These are phyloP conservation scores for Euptelea pleiosperma DNA, from an alignment of 164 flowering plant species.

Conservation along the genomic window DNA sequence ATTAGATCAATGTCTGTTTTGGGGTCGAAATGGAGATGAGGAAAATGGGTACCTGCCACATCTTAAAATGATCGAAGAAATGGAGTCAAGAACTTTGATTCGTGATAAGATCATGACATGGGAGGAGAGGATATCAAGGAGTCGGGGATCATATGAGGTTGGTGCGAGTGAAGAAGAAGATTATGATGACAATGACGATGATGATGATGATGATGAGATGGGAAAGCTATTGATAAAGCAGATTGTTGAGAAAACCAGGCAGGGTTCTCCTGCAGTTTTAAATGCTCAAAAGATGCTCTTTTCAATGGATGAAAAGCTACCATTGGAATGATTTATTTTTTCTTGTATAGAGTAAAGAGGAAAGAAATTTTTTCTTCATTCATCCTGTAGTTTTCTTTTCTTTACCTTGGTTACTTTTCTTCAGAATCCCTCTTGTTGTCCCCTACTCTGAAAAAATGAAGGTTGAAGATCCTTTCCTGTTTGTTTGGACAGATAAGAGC, in stretches of 20 bases:
- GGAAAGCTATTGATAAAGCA: slow-evolving; percentile 45
- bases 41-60: not conserved
- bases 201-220: slow-evolving; percentile 33
- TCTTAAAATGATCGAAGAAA: not conserved
- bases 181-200: slow-evolving; percentile 27
- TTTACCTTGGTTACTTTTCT: not conserved
- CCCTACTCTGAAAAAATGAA: too few relatives aligned
- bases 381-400: not conserved
- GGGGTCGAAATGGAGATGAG: not conserved
- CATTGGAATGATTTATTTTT: slow-evolving; percentile 6
- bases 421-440: too few relatives aligned
- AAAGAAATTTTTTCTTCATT: not conserved
- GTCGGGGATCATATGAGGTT: slow-evolving; percentile 9
- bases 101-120: not conserved
- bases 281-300: slow-evolving; percentile 41
- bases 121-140: slow-evolving; percentile 2
- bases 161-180: slow-evolving; percentile 4
- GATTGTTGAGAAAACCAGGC: slow-evolving; percentile 52
- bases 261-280: slow-evolving; percentile 46
- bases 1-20: not conserved
- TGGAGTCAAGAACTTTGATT: not conserved
- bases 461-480: too few relatives aligned
- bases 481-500: too few relatives aligned
- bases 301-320: slow-evolving; percentile 30
- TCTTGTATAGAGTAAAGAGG: not conserved